Evolutionary conservation across 2,329 filamentous ascomycete species (phyloP).

Genomic region (Pseudomassariella vexata): DNA sequence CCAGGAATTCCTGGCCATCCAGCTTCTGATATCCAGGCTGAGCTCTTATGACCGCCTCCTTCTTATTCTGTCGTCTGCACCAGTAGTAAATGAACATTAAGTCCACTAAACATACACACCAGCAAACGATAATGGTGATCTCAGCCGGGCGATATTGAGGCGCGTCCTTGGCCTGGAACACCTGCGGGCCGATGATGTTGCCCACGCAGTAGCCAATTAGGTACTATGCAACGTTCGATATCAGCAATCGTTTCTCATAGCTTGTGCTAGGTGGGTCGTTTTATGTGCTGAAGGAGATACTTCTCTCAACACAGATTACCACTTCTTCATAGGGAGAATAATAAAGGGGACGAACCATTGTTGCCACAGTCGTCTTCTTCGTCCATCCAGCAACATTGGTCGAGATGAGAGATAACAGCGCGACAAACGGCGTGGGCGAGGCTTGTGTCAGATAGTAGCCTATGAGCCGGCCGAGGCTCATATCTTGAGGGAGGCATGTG

Average conservation of each 20-base stretch:
- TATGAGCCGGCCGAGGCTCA: conserved; percentile 51
- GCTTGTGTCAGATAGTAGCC: conserved; percentile 63
- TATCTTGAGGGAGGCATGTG: conserved; percentile 52
- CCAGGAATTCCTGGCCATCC: conserved; percentile 63
- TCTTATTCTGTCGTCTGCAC: conserved; percentile 51
- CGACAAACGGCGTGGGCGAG: conserved; percentile 56
- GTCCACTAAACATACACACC: conserved; percentile 43
- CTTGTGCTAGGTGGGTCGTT: no score
- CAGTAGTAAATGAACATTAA: conserved; percentile 58
- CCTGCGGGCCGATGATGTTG: conserved; percentile 47
- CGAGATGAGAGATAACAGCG: conserved; percentile 55
- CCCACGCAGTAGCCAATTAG: conserved; percentile 46
- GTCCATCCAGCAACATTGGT: conserved; percentile 55
- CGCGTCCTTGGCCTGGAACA: conserved; percentile 48
- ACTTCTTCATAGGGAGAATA: no score
- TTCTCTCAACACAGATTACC: no score
- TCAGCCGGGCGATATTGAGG: conserved; percentile 58
- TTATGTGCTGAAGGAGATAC: no score
- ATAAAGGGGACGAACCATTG: no score
- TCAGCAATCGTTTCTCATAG: no score
- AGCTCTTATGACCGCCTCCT: conserved; percentile 47
- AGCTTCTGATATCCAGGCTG: conserved; percentile 52
- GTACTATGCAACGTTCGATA: no score
- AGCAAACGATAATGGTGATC: conserved; percentile 58
- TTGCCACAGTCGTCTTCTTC: conserved; percentile 53